phyloP scores from a whole-genome alignment of 257 asterid species.

The Solanum virginianum region DNA sequence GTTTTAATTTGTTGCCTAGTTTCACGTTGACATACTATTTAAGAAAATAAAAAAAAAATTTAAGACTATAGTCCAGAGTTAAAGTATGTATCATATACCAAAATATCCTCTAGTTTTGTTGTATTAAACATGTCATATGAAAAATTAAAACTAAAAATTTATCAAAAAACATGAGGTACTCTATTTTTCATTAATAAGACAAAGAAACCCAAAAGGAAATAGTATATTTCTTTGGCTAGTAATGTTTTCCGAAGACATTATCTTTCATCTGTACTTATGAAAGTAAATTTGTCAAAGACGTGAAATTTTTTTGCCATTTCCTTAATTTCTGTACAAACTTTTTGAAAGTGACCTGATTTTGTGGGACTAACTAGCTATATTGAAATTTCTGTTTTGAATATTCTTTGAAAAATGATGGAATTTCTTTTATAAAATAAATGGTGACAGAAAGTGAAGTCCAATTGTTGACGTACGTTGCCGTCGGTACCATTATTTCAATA shows the following conservation, averaged over 20 bases:
- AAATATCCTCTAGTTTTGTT: too few relatives aligned
- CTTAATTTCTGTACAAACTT: not conserved
- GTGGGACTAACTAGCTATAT: too few relatives aligned
- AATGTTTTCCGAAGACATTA: not conserved
- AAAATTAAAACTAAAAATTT: too few relatives aligned
- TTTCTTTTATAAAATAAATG: not conserved
- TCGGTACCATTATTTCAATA: constrained; percentile 10
- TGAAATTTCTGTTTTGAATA: not conserved
- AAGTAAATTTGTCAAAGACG: not conserved
- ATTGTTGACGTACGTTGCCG: constrained; percentile 5
- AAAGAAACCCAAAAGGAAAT: too few relatives aligned
- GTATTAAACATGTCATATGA: not conserved
- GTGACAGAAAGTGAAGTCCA: not conserved
- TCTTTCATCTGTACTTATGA: not conserved
- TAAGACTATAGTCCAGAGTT: too few relatives aligned
- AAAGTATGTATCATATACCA: too few relatives aligned
- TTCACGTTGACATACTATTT: not conserved
- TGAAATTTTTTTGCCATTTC: not conserved
- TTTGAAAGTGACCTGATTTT: too few relatives aligned
- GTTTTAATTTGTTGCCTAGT: not conserved
- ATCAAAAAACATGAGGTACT: too few relatives aligned
- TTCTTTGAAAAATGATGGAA: not conserved
- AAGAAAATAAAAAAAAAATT: not conserved
- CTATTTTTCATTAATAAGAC: too few relatives aligned
- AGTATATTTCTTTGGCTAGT: not conserved